phyloP scores from a whole-genome alignment of 2,329 filamentous ascomycete genomes.

The Beauveria sp. region DNA sequence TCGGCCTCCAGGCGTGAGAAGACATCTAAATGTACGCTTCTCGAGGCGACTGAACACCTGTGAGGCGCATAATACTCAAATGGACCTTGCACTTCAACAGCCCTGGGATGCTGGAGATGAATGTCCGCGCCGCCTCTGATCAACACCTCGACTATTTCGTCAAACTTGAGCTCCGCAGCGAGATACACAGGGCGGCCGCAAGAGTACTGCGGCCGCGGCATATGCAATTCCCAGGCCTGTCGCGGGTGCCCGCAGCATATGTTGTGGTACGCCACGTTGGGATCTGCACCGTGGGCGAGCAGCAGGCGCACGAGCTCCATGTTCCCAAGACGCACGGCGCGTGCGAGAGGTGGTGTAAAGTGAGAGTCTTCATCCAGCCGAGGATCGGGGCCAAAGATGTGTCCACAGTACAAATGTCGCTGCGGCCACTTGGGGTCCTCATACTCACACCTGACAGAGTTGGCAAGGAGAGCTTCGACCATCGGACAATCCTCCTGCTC shows the following conservation, averaged over 20 bases:
- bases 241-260: neutral
- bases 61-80: neutral
- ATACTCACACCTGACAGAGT: neutral
- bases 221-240: neutral
- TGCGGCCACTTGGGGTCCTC: neutral
- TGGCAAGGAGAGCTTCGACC: neutral
- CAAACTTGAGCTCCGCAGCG: constrained; percentile 2
- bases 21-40: constrained; percentile 1
- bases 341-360: constrained; percentile 3
- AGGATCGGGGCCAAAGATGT: neutral
- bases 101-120: neutral
- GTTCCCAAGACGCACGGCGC: constrained; percentile 1
- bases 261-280: constrained; percentile 3
- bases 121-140: constrained; percentile 1
- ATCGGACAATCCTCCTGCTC: neutral
- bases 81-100: neutral
- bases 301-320: neutral
- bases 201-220: neutral
- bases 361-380: neutral
- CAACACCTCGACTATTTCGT: neutral
- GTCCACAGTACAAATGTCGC: neutral
- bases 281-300: neutral
- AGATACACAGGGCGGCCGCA: constrained; percentile 3
- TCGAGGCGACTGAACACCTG: neutral
- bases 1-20: neutral